Base-by-base conservation (phyloP, 2,329 filamentous ascomycete genomes). In the Ascomycota sp. region DNA sequence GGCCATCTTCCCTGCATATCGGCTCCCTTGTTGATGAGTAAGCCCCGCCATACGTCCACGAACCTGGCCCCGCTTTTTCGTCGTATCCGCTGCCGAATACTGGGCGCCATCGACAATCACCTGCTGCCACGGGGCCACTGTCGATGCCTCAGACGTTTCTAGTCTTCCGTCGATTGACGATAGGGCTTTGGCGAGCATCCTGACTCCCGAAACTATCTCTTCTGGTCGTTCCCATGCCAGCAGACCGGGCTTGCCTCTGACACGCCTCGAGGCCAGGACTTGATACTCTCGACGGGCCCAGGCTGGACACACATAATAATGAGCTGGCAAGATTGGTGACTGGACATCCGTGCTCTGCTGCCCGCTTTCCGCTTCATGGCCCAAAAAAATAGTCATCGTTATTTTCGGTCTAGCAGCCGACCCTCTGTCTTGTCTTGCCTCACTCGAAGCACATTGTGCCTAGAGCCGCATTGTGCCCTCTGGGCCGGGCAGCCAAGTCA, bases 401-500 rank as follows among this genome's bases (percentile, higher is more conserved):
- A 63, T 51, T 33, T 43, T 57, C 1, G 59, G 55, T 39, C 51
- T 61, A 9, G 32, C 38, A 2, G 36, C 33, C 6, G 36, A 25
- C 25, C 38, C 40, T 26, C 41, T 46, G 37, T 46, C 39, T 25
- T 45, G 41, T 4, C 36, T 35, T 1, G 44, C 44, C 30, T 56
- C 52, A 7, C 43, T 39, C 28, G 49, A 47, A 11, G 51, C 48
- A 29, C 58, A 61, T 27, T 58, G 48, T 6, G 63, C 56, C 64
- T 62, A 68, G 36, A 64, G 74, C 24, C 70, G 55, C 41, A 75
- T 49, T 3, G 61, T 62, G 2, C 62, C 62, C 43, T 77, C 72
- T 0, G 71, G 71, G 0, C 72, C 73, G 0, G 73, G 72, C 1
- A 78, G 50, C 74, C 73, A 78, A 16, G 70, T 64, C 25, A 76